Evolutionary conservation across 139 green algal genomes (phyloP).

Genomic region (Pycnococcus provasolii): DNA sequence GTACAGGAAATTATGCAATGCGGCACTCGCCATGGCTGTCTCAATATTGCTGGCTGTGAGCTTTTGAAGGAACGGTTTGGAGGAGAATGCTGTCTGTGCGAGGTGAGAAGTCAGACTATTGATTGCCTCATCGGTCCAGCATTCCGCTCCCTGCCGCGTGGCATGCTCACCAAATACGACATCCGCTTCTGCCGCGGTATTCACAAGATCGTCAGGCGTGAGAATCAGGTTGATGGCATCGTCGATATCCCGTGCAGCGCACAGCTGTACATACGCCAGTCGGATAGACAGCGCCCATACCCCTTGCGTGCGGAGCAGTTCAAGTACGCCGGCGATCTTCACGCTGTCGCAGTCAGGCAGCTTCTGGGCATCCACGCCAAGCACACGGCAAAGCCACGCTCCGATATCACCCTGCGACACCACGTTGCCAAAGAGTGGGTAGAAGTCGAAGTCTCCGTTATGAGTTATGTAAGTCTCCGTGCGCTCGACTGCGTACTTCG

Average conservation of each 20-base stretch:
- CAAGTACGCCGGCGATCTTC: constrained; percentile 28
- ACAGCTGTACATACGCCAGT: constrained; percentile 27
- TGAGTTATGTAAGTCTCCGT: constrained; percentile 29
- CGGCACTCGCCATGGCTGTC: neutral
- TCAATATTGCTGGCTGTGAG: too few species aligned
- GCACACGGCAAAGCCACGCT: constrained; percentile 16
- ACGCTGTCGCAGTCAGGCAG: constrained; percentile 26
- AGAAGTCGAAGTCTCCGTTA: constrained; percentile 39
- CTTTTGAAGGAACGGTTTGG: too few species aligned
- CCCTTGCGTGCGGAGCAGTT: constrained; percentile 29
- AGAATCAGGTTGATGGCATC: too few species aligned
- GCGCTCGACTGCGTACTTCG: neutral
- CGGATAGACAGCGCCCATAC: constrained; percentile 26
- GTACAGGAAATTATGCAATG: constrained; percentile 26
- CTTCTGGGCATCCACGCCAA: constrained; percentile 11
- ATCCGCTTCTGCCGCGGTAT: too few species aligned
- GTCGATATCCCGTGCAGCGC: too few species aligned
- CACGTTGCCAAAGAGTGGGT: constrained; percentile 24
- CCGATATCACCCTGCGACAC: constrained; percentile 2
- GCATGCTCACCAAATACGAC: too few species aligned
- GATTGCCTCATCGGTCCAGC: too few species aligned
- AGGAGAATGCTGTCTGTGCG: too few species aligned
- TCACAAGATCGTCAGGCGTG: too few species aligned
- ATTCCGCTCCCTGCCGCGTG: too few species aligned
- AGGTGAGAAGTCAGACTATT: too few species aligned